Conservation (phyloP, 305 asterid genomes). For the Stenogyne calaminthoides region DNA sequence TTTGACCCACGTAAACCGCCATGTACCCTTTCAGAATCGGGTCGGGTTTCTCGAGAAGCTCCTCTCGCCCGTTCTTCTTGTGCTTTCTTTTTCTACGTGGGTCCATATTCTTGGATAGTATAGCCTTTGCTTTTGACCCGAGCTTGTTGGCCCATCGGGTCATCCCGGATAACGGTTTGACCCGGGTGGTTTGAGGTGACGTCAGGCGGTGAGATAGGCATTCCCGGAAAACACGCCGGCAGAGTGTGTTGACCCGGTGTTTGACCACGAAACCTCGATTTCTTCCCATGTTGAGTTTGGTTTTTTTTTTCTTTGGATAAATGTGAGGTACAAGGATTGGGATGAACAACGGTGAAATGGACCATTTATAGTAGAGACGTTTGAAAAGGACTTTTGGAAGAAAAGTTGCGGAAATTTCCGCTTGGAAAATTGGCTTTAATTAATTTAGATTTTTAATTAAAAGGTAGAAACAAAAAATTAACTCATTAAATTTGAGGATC, state of each 20-base stretch:
- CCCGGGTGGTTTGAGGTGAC: constrained; percentile 9
- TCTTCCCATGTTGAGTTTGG: constrained; percentile 38
- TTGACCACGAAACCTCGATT: constrained; percentile 60
- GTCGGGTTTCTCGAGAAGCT: constrained; percentile 33
- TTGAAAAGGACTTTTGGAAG: neutral
- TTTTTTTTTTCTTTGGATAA: neutral
- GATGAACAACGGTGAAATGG: neutral
- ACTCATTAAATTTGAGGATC: neutral
- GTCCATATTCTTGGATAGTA: constrained; percentile 22
- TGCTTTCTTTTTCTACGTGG: constrained; percentile 17
- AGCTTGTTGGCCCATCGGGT: constrained; percentile 47
- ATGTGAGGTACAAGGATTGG: neutral
- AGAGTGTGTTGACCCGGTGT: constrained; percentile 48
- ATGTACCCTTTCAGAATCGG: constrained; percentile 66
- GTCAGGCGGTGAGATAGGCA: constrained; percentile 23
- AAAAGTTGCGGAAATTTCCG: neutral
- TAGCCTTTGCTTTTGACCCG: constrained; percentile 47
- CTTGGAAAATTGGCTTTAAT: neutral
- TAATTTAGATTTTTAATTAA: neutral
- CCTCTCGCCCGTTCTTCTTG: constrained; percentile 6
- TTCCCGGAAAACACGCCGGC: constrained; percentile 53
- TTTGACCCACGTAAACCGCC: constrained; percentile 81
- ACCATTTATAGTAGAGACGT: neutral
- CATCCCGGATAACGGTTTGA: constrained; percentile 37
- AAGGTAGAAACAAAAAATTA: neutral